Base-by-base conservation (phyloP, 495 filamentous ascomycete genomes). In the Saxophila tyrrhenica region DNA sequence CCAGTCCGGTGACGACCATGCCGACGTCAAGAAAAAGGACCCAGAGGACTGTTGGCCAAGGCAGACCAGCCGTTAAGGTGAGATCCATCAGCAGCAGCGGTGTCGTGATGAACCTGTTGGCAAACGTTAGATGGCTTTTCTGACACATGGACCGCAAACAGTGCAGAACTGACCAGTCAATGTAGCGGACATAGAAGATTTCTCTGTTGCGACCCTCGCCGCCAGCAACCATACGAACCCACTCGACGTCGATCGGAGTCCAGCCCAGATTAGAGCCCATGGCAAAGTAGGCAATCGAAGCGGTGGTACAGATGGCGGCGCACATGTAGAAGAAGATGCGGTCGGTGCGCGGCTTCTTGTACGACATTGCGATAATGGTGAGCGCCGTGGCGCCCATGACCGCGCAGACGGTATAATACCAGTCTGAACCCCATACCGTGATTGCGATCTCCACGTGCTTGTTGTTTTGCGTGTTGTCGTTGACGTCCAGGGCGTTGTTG, bases 321-420 rank as follows among this genome's bases (percentile, higher is more conserved):
- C 77, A 77, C 61, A 86, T 77, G 66, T 86, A 85, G 68, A 86
- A 81, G 69, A 86, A 86, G 55, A 85, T 62, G 16, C 85, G 76
- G 49, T 69, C 48, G 17, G 52, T 63, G 39, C 76, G 75, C 15
- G 72, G 73, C 48, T 75, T 77, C 21, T 72, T 51, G 62, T 71
- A 72, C 56, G 43, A 64, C 51, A 75, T 60, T 38, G 69, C n/a
- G n/a, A n/a, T n/a, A n/a, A n/a, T 73, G 8, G 66, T 50, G n/a
- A 63, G 38, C 20, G 62, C 69, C 70, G 79, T 78, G 8, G 78
- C 54, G 9, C 77, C 70, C 29, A 68, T 72, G 32, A 80, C 70
- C 19, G 78, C 75, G 73, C 77, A 87, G n/a, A n/a, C n/a, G n/a
- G n/a, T n/a, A n/a, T n/a, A n/a, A 57, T 76, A 72, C 66, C 71